These are phyloP conservation scores for Aspergillus pseudotamarii DNA, from an alignment of 2,329 filamentous ascomycete species.

Conservation along the genomic window DNA sequence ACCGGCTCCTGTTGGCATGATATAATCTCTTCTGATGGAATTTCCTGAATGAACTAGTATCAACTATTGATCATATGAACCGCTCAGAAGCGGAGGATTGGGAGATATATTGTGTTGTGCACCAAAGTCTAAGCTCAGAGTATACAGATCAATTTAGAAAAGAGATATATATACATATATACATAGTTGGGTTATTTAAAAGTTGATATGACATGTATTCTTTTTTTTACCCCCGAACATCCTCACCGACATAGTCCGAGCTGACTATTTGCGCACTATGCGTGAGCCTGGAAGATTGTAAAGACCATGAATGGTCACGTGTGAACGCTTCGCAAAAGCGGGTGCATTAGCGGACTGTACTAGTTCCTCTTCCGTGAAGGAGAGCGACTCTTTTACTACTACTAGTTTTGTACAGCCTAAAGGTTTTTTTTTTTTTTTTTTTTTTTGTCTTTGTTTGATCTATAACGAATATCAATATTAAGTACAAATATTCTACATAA, in stretches of 20 bases:
- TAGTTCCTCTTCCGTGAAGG: too few species aligned
- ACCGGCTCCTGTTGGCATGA: conserved; percentile 1
- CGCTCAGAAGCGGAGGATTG: neutral
- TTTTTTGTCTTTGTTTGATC: too few species aligned
- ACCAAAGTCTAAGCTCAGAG: neutral
- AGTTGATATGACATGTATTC: neutral
- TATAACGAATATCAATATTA: too few species aligned
- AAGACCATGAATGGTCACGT: neutral
- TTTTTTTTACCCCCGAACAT: neutral
- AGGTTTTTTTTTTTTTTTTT: too few species aligned
- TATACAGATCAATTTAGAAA: neutral
- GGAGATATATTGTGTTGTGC: neutral
- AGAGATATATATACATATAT: too few species aligned
- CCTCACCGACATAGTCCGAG: neutral
- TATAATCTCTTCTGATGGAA: neutral
- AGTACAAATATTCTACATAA: too few species aligned
- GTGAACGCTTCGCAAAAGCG: neutral
- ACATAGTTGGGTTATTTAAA: neutral
- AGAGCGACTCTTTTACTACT: too few species aligned
- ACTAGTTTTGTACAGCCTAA: too few species aligned
- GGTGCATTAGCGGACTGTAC: too few species aligned
- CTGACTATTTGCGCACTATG: neutral
- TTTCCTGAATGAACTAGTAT: neutral
- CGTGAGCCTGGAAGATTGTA: too few species aligned
- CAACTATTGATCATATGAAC: neutral